phyloP scores from a whole-genome alignment of 768 basidiomycete genomes.

The Auricularia auricula-judae region DNA sequence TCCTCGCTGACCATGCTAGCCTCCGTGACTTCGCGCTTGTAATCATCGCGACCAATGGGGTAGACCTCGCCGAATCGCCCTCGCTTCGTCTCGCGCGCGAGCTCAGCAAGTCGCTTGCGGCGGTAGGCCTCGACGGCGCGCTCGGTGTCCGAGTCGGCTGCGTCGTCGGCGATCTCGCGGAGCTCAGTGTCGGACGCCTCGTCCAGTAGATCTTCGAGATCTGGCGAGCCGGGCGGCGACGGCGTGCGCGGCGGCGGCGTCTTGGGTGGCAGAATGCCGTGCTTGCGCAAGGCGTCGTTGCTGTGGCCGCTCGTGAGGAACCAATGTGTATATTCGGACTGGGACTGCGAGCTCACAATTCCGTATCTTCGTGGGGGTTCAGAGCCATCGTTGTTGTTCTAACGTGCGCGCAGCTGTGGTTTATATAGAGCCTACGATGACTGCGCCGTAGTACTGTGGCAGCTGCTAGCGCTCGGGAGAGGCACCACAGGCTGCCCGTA shows the following conservation, averaged over 20 bases:
- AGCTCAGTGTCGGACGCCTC: conserved; percentile 55
- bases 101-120: conserved; percentile 51
- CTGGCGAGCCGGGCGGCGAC: conserved; percentile 72
- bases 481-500: too few relatives aligned
- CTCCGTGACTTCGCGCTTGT: conserved; percentile 90
- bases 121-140: conserved; percentile 59
- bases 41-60: conserved; percentile 87
- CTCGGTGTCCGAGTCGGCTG: conserved; percentile 63
- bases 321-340: not conserved
- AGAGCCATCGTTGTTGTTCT: conserved; percentile 36
- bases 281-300: conserved; percentile 86
- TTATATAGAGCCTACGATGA: too few relatives aligned
- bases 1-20: conserved; percentile 64
- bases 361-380: conserved; percentile 87
- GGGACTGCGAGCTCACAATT: conserved; percentile 56
- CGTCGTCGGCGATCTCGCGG: conserved; percentile 59
- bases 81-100: conserved; percentile 42
- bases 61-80: conserved; percentile 76
- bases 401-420: too few relatives aligned
- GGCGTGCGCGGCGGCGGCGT: conserved; percentile 59
- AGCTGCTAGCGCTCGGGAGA: too few relatives aligned
- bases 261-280: conserved; percentile 79
- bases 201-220: conserved; percentile 54
- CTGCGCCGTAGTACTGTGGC: too few relatives aligned
- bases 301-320: conserved; percentile 29